These are phyloP conservation scores for Cystobasidium ongulense DNA, from an alignment of 768 basidiomycete genomes.

Conservation along the genomic window DNA sequence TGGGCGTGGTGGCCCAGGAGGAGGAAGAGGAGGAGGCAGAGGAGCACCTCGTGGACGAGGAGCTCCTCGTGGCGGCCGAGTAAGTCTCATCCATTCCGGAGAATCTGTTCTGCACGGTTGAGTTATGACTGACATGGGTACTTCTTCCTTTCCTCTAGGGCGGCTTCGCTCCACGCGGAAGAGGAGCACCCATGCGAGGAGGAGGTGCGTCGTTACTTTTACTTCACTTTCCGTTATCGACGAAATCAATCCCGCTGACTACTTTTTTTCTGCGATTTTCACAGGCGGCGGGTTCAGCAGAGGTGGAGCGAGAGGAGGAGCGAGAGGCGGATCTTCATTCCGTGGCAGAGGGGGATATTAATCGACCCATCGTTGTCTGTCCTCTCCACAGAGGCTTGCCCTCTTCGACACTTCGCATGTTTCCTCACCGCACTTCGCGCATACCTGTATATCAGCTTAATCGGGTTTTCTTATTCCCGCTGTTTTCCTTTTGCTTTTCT, in stretches of 20 bases:
- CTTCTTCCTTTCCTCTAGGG: neutral
- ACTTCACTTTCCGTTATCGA: too few relatives aligned
- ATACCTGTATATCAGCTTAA: neutral
- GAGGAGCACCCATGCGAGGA: neutral
- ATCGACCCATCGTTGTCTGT: neutral
- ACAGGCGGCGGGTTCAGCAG: neutral
- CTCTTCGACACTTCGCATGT: too few relatives aligned
- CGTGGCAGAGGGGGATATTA: constrained; percentile 6
- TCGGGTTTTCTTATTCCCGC: neutral
- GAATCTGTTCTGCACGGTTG: neutral
- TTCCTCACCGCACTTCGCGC: neutral
- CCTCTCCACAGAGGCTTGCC: neutral
- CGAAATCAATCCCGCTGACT: too few relatives aligned
- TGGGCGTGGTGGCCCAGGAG: constrained; percentile 44
- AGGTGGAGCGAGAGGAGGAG: neutral
- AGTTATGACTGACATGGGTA: neutral
- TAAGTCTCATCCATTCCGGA: neutral
- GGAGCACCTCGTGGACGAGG: constrained; percentile 44
- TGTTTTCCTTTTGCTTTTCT: too few relatives aligned
- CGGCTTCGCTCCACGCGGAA: constrained; percentile 10
- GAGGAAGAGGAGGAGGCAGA: constrained; percentile 42
- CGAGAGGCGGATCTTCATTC: neutral
- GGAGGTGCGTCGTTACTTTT: neutral
- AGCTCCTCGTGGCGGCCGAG: constrained; percentile 44
- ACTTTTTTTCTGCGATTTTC: neutral